Conservation (phyloP, 176 grass and related monocot species). For the Eragrostis curvula region DNA sequence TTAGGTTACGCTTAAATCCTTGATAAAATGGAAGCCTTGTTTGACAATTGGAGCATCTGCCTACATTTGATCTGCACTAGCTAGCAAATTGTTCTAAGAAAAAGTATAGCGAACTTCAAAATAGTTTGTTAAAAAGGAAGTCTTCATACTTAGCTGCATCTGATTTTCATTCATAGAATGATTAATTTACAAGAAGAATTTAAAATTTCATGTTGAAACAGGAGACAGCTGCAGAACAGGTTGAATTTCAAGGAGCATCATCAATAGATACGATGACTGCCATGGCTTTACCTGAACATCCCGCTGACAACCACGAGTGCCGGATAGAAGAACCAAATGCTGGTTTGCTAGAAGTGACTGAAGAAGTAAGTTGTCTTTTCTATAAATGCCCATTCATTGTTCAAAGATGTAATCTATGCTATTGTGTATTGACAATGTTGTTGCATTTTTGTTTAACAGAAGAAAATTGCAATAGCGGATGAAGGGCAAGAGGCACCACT, state of each 20-base stretch:
- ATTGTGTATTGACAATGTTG: neutral
- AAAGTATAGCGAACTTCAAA: neutral
- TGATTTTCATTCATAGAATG: neutral
- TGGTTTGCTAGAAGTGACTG: neutral
- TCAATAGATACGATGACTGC: neutral
- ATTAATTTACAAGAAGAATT: neutral
- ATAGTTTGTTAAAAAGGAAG: neutral
- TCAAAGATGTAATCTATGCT: neutral
- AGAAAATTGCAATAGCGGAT: neutral
- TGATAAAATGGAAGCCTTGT: neutral
- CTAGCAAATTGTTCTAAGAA: too few relatives aligned
- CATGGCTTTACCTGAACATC: conserved; percentile 8
- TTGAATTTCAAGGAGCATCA: conserved; percentile 15
- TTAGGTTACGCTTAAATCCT: neutral
- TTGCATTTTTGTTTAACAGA: conserved; percentile 9
- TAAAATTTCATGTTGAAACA: conserved; percentile 4
- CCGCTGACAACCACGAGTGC: conserved; percentile 1
- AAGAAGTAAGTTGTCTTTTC: conserved; percentile 22
- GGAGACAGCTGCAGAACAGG: conserved; percentile 3
- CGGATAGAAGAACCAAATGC: conserved; percentile 15
- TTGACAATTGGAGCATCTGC: neutral
- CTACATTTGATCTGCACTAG: neutral
- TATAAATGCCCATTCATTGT: neutral
- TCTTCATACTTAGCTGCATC: neutral
- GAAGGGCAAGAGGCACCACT: conserved; percentile 11